A percentile compares a stretch with the other conserved stretches of the same genome.
phyloP scores from a whole-genome alignment of 768 basidiomycete genomes.

The Terana coerulea region DNA sequence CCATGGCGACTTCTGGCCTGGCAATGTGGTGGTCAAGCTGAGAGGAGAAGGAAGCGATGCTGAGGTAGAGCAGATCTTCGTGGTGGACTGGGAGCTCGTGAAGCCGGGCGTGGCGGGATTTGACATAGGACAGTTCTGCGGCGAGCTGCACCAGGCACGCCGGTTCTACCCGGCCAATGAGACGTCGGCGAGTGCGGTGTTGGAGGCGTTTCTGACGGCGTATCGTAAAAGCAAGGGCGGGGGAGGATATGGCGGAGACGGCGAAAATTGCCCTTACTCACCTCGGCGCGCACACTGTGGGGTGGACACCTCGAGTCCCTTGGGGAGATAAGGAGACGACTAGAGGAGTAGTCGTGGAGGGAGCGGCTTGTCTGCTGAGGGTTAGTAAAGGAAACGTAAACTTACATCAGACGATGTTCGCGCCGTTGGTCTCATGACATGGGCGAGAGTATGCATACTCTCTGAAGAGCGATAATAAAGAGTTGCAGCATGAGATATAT shows the following conservation, averaged over 20 bases:
- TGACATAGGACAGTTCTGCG: conserved; percentile 63
- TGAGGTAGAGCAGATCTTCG: conserved; percentile 36
- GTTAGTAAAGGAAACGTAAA: not conserved
- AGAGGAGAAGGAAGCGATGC: conserved; percentile 21
- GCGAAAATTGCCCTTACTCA: conserved; percentile 40
- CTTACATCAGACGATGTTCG: not conserved
- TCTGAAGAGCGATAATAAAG: not conserved
- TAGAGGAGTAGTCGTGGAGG: conserved; percentile 46
- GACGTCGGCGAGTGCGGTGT: conserved; percentile 32
- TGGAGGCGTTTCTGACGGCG: conserved; percentile 41
- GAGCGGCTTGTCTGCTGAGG: conserved; percentile 30
- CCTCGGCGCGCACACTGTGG: conserved; percentile 52
- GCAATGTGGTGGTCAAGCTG: conserved; percentile 53
- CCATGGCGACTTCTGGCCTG: conserved; percentile 79
- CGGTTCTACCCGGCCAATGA: conserved; percentile 38
- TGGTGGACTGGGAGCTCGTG: conserved; percentile 66
- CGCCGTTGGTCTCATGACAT: not conserved
- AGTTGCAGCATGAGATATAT: not conserved
- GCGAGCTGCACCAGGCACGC: conserved; percentile 50
- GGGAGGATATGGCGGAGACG: conserved; percentile 17
- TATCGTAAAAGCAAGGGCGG: conserved; percentile 34
- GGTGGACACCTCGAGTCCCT: conserved; percentile 42
- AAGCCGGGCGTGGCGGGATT: conserved; percentile 54
- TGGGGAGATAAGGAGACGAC: conserved; percentile 50
- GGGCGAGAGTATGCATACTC: not conserved